phyloP scores from a whole-genome alignment of 257 asterid genomes.

The Prunella vulgaris region DNA sequence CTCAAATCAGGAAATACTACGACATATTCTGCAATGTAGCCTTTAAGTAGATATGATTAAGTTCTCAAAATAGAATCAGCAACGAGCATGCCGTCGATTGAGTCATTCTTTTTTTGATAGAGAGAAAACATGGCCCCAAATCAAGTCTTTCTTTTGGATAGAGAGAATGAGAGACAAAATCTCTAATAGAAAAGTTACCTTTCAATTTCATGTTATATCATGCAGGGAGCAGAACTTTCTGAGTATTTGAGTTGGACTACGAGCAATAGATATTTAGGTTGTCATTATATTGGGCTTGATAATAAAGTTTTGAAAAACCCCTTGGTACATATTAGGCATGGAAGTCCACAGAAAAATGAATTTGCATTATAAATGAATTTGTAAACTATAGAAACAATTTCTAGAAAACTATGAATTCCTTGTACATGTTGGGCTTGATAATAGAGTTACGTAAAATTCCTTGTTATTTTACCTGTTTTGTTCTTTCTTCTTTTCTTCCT shows the following conservation, averaged over 20 bases:
- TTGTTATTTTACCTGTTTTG: too few relatives aligned
- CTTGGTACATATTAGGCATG: slow-evolving; percentile 15
- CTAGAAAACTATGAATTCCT: too few relatives aligned
- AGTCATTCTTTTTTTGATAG: not conserved
- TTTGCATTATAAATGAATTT: too few relatives aligned
- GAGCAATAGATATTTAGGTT: not conserved
- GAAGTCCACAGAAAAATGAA: too few relatives aligned
- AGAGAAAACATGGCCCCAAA: not conserved
- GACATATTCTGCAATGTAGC: not conserved
- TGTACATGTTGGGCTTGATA: too few relatives aligned
- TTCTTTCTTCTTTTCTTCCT: too few relatives aligned
- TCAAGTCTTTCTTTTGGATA: too few relatives aligned
- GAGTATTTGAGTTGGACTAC: not conserved
- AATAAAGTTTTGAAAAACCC: not conserved
- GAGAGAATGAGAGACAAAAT: not conserved
- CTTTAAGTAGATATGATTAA: not conserved
- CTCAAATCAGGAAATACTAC: not conserved
- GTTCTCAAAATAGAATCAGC: not conserved
- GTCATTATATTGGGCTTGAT: too few relatives aligned
- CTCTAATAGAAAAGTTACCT: not conserved
- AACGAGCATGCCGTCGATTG: not conserved
- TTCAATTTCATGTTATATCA: not conserved
- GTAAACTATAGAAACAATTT: too few relatives aligned
- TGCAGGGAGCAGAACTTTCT: too few relatives aligned
- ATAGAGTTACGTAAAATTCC: too few relatives aligned